phyloP scores from a whole-genome alignment of 1,284 basidiomycete species.

The Ganoderma lucidum region DNA sequence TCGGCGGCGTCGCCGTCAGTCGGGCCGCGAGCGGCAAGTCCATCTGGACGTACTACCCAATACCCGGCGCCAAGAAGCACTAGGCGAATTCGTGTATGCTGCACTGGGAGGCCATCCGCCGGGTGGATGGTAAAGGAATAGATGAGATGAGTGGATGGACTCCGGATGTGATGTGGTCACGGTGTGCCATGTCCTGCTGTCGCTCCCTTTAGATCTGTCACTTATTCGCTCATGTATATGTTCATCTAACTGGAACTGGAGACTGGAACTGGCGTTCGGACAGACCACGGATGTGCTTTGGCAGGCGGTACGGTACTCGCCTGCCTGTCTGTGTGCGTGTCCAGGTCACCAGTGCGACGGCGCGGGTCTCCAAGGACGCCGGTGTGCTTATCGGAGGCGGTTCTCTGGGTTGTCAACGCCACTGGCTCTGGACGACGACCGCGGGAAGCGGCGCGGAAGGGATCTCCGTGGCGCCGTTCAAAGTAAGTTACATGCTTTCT shows the following conservation, averaged over 20 bases:
- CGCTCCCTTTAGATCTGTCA: conserved; percentile 6
- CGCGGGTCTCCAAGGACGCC: neutral
- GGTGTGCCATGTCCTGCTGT: conserved; percentile 8
- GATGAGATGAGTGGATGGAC: conserved; percentile 2
- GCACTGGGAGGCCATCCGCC: neutral
- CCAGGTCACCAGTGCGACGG: neutral
- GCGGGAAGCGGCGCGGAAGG: neutral
- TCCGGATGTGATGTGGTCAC: neutral
- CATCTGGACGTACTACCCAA: conserved; percentile 19
- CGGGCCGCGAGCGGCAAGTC: conserved; percentile 15
- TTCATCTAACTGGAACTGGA: conserved; percentile 2
- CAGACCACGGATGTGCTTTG: no score
- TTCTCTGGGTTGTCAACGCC: neutral
- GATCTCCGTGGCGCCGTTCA: neutral
- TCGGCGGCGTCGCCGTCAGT: conserved; percentile 4
- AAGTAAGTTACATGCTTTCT: neutral
- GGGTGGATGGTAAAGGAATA: neutral
- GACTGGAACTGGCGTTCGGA: conserved; percentile 9
- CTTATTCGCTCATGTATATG: conserved; percentile 6
- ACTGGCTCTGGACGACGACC: neutral
- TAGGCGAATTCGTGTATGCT: neutral
- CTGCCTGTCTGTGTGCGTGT: neutral
- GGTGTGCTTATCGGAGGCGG: neutral
- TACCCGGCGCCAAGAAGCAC: conserved; percentile 16
- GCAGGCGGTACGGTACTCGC: neutral